phyloP scores from a whole-genome alignment of 345 rosid genomes.

The Moringa oleifera region DNA sequence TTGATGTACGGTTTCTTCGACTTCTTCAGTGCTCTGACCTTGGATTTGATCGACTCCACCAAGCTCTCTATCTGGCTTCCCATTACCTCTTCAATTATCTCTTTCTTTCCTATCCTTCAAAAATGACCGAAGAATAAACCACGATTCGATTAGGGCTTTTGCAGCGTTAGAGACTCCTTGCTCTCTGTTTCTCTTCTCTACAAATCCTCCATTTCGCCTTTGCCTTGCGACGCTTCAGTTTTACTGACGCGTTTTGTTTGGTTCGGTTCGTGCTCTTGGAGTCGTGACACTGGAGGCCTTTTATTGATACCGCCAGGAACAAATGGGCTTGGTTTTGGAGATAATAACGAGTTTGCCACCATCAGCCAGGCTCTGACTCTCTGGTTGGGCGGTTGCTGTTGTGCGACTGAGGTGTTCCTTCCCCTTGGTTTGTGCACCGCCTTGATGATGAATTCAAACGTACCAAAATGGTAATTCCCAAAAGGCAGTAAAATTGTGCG shows the following conservation, averaged over 20 bases:
- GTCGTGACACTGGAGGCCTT: neutral
- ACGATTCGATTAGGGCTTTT: constrained; percentile 9
- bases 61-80: constrained; percentile 65
- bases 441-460: too few species aligned
- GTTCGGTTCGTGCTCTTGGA: too few species aligned
- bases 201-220: too few species aligned
- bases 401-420: too few species aligned
- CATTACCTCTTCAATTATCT: constrained; percentile 32
- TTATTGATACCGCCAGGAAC: neutral
- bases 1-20: constrained; percentile 68
- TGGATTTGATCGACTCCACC: constrained; percentile 83
- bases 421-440: too few species aligned
- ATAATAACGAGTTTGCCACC: constrained; percentile 30
- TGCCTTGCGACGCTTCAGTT: too few species aligned
- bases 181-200: constrained; percentile 7
- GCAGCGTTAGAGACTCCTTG: constrained; percentile 3
- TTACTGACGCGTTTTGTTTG: too few species aligned
- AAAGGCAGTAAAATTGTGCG: too few species aligned
- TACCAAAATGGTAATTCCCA: too few species aligned
- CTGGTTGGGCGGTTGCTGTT: too few species aligned
- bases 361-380: too few species aligned
- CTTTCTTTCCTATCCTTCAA: neutral
- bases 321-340: constrained; percentile 16
- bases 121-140: neutral
- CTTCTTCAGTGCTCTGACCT: constrained; percentile 57